A percentile compares a stretch with the other conserved stretches of the same genome.
phyloP scores from a whole-genome alignment of 495 filamentous ascomycete genomes.

The Podospora tetraspora region DNA sequence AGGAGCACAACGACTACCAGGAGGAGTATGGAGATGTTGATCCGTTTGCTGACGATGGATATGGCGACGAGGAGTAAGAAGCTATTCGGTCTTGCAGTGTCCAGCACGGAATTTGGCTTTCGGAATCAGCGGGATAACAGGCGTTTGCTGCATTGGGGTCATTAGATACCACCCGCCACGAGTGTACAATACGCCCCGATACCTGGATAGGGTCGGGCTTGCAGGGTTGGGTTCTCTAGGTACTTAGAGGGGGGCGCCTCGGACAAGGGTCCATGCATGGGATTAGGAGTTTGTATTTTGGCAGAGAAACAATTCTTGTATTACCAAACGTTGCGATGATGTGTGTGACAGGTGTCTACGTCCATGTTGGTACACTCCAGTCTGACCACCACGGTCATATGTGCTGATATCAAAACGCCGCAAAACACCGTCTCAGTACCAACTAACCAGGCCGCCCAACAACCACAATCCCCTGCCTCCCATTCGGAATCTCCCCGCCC shows the following conservation, averaged over 20 bases:
- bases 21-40: constrained; percentile 24
- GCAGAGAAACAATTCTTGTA: background rate
- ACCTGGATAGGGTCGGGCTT: background rate
- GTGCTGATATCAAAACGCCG: background rate
- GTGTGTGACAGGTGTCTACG: background rate
- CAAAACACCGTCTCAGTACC: too few species aligned
- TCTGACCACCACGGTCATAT: background rate
- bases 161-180: background rate
- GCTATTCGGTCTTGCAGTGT: background rate
- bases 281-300: background rate
- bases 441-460: background rate
- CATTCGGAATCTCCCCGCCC: background rate
- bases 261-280: background rate
- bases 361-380: background rate
- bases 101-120: background rate
- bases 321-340: background rate
- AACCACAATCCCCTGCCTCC: background rate
- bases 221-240: background rate
- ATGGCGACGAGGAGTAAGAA: constrained; percentile 23
- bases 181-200: background rate
- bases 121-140: background rate
- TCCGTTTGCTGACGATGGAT: constrained; percentile 20
- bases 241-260: background rate
- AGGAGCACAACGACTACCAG: constrained; percentile 25
- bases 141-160: background rate